Evolutionary conservation across 2,329 filamentous ascomycete genomes (phyloP).

Genomic region (Talaromyces pinophilus): DNA sequence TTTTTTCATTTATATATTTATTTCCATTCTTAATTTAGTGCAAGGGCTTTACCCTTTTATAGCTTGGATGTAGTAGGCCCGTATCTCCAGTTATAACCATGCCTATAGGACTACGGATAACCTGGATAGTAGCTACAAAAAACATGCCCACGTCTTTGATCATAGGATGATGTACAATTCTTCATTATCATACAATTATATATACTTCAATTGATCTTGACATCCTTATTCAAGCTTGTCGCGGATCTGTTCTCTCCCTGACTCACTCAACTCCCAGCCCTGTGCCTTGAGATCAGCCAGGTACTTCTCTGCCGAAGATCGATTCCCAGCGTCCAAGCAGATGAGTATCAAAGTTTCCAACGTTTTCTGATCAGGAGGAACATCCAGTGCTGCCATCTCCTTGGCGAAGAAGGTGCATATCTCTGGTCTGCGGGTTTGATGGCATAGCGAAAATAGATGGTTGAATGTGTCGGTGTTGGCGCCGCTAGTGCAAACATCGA

Average conservation of each 20-base stretch:
- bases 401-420: conserved; percentile 62
- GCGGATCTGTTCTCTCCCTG: conserved; percentile 33
- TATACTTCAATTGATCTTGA: not conserved
- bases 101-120: too few relatives aligned
- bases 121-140: not conserved
- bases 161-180: not conserved
- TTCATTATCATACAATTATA: not conserved
- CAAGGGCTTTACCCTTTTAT: too few relatives aligned
- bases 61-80: too few relatives aligned
- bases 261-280: conserved; percentile 31
- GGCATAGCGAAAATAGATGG: conserved; percentile 56
- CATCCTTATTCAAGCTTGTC: not conserved
- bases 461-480: conserved; percentile 59
- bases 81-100: too few relatives aligned
- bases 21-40: too few relatives aligned
- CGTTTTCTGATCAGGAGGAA: conserved; percentile 59
- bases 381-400: conserved; percentile 60
- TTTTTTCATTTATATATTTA: too few relatives aligned
- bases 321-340: conserved; percentile 49
- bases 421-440: conserved; percentile 49
- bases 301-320: conserved; percentile 42
- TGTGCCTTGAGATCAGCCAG: conserved; percentile 40
- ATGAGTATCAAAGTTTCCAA: conserved; percentile 64
- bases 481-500: conserved; percentile 51
- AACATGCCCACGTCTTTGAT: not conserved